phyloP scores from a whole-genome alignment of 805 yeast species.

The Pichia cephalocereana region DNA sequence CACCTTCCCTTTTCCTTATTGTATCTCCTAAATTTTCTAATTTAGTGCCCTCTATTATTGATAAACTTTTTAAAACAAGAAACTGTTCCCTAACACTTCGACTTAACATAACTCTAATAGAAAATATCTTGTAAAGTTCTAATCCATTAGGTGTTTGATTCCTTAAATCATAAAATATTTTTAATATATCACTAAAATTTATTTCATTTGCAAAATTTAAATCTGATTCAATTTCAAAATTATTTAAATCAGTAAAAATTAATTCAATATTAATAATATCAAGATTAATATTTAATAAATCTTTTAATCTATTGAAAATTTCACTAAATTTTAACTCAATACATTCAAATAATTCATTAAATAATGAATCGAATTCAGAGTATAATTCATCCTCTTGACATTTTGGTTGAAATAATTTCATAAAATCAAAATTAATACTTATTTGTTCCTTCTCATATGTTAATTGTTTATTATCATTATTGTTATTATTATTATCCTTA shows the following conservation, averaged over 20 bases:
- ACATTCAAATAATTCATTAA: conserved; percentile 8
- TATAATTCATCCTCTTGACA: conserved; percentile 18
- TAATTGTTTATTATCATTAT: background rate
- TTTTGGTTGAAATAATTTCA: conserved; percentile 17
- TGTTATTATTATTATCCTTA: background rate
- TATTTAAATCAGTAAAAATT: conserved; percentile 15
- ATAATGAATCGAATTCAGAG: conserved; percentile 16
- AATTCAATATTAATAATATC: conserved; percentile 3
- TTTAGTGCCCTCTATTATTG: background rate
- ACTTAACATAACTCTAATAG: conserved; percentile 1
- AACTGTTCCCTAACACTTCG: background rate
- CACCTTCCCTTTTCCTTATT: background rate
- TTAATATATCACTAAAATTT: conserved; percentile 16
- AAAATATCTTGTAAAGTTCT: conserved; percentile 4
- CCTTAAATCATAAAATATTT: conserved; percentile 14
- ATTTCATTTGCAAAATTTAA: conserved; percentile 10
- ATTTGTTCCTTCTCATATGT: background rate
- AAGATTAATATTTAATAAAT: background rate
- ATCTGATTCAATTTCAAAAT: conserved; percentile 20
- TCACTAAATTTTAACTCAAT: conserved; percentile 8
- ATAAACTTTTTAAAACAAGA: background rate
- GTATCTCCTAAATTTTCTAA: conserved; percentile 1
- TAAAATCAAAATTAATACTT: conserved; percentile 12
- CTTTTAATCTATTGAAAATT: conserved; percentile 7
- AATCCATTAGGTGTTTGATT: conserved; percentile 8